Evolutionary conservation across 73 alveolate species (phyloP).

Genomic region (Diophrys sp.): DNA sequence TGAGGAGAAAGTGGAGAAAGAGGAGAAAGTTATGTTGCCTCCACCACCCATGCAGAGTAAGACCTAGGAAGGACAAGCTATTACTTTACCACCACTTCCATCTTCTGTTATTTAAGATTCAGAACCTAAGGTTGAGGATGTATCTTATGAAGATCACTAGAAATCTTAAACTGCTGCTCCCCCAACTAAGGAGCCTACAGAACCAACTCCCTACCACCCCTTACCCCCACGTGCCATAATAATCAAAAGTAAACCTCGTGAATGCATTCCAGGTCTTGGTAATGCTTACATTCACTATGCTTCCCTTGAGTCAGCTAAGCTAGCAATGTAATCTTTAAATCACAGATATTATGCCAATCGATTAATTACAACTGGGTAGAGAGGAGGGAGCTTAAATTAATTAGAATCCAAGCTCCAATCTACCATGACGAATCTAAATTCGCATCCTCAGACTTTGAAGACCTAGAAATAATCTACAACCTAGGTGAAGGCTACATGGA

Average conservation of each 20-base stretch:
- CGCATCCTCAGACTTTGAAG: slow-evolving; percentile 11
- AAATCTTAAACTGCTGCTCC: not conserved
- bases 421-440: slow-evolving; percentile 36
- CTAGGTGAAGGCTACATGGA: slow-evolving; percentile 24
- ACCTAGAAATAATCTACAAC: slow-evolving; percentile 14
- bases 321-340: slow-evolving; percentile 40
- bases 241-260: too few relatives aligned
- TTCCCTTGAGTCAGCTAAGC: slow-evolving; percentile 24
- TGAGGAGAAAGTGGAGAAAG: slow-evolving; percentile 19
- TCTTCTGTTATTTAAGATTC: too few relatives aligned
- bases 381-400: too few relatives aligned
- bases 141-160: not conserved
- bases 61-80: too few relatives aligned
- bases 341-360: slow-evolving; percentile 20
- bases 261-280: slow-evolving; percentile 39
- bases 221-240: too few relatives aligned
- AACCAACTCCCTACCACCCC: too few relatives aligned
- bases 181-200: slow-evolving; percentile 14
- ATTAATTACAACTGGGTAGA: slow-evolving; percentile 33
- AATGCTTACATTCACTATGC: slow-evolving; percentile 47
- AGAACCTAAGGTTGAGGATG: not conserved
- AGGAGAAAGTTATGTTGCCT: not conserved
- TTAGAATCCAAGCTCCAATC: too few relatives aligned
- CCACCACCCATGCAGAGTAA: not conserved
- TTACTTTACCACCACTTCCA: too few relatives aligned